Evolutionary conservation across 805 yeast species (phyloP).

Genomic region (Wickerhamomyces mucosus): DNA sequence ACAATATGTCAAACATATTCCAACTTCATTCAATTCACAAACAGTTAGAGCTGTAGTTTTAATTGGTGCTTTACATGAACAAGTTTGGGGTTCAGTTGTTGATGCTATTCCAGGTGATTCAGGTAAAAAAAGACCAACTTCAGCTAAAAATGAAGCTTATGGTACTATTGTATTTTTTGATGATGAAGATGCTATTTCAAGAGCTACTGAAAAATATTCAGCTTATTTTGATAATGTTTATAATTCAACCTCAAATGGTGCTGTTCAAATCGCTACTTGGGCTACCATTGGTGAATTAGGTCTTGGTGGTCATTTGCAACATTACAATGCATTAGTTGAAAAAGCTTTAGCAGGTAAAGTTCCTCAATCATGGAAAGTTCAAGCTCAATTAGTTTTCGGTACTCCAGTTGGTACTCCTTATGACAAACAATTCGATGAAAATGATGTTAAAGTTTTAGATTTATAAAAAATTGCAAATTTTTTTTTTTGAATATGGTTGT

Average conservation of each 20-base stretch:
- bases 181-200: conserved; percentile 29
- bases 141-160: conserved; percentile 35
- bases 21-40: conserved; percentile 45
- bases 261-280: conserved; percentile 43
- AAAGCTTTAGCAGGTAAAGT: conserved; percentile 30
- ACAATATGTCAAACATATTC: conserved; percentile 36
- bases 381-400: conserved; percentile 44
- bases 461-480: no score
- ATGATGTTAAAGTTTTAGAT: conserved; percentile 29
- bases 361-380: conserved; percentile 35
- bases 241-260: conserved; percentile 38
- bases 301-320: conserved; percentile 44
- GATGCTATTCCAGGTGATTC: conserved; percentile 27
- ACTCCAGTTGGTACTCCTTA: conserved; percentile 26
- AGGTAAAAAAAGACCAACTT: conserved; percentile 31
- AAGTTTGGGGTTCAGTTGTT: conserved; percentile 35
- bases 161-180: conserved; percentile 43
- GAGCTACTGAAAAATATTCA: conserved; percentile 34
- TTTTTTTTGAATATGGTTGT: no score
- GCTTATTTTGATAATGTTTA: conserved; percentile 34
- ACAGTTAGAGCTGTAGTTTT: conserved; percentile 37
- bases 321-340: conserved; percentile 37
- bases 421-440: conserved; percentile 33
- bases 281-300: conserved; percentile 34
- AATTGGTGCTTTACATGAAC: conserved; percentile 35